Evolutionary conservation across 139 green algal species (phyloP).

Genomic region (Trebouxia sp.): DNA sequence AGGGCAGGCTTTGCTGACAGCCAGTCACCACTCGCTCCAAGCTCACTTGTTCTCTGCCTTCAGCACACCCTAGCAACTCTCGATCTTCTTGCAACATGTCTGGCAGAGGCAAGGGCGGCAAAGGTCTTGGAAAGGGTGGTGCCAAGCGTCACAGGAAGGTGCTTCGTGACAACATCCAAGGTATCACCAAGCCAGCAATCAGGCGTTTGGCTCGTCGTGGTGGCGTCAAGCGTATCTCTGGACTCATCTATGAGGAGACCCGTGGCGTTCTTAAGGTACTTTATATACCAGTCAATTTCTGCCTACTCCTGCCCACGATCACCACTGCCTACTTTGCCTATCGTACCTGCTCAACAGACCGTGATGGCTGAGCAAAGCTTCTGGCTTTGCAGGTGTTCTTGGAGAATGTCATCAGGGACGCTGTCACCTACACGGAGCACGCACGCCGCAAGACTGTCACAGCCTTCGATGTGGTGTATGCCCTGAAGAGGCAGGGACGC

Average conservation of each 20-base stretch:
- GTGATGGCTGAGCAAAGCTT: neutral
- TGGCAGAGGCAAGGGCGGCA: slow-evolving; percentile 92
- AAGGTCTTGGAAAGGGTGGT: slow-evolving; percentile 89
- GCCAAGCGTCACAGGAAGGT: slow-evolving; percentile 93
- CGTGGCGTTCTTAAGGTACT: slow-evolving; percentile 39
- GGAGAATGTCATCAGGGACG: slow-evolving; percentile 89
- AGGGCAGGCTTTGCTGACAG: too few species aligned
- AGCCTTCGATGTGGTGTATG: slow-evolving; percentile 94
- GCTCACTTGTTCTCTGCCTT: too few species aligned
- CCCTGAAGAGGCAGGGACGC: slow-evolving; percentile 92
- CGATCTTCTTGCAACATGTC: slow-evolving; percentile 72
- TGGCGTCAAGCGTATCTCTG: slow-evolving; percentile 80
- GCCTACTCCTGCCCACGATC: neutral
- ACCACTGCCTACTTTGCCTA: neutral
- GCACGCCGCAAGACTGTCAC: slow-evolving; percentile 95
- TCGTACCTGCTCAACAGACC: neutral
- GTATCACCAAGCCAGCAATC: slow-evolving; percentile 93
- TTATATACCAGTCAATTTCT: neutral
- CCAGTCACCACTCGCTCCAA: too few species aligned
- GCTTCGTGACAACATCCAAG: slow-evolving; percentile 55
- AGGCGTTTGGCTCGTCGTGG: slow-evolving; percentile 82
- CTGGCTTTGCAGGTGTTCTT: slow-evolving; percentile 34
- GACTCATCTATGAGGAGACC: slow-evolving; percentile 92
- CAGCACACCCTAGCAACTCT: neutral
- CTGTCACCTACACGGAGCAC: slow-evolving; percentile 98